Evolutionary conservation across 108 stramenopile species (phyloP).

Genomic region (Discostella pseudostelligera): DNA sequence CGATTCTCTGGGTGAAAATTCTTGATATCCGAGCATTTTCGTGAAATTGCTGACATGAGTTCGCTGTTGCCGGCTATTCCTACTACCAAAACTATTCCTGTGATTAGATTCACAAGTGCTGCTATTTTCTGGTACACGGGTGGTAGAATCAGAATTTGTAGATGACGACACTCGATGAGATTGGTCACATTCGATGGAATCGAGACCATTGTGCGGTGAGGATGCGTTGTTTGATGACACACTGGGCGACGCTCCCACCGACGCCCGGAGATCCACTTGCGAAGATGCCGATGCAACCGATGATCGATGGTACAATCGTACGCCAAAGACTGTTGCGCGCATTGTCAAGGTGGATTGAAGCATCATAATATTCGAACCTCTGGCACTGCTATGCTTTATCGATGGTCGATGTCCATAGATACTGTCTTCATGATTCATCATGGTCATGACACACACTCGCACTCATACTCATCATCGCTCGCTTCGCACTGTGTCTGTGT

Average conservation of each 20-base stretch:
- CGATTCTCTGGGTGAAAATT: background rate
- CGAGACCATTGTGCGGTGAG: background rate
- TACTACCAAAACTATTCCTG: no score
- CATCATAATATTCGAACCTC: background rate
- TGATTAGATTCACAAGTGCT: no score
- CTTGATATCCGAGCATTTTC: conserved; percentile 6
- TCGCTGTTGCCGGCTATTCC: background rate
- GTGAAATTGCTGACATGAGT: conserved; percentile 2
- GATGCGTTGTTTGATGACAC: background rate
- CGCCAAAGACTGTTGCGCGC: background rate
- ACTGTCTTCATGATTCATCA: no score
- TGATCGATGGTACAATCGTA: background rate
- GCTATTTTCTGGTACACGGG: no score
- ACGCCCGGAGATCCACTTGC: background rate
- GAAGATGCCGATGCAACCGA: background rate
- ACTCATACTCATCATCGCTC: no score
- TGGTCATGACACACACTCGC: no score
- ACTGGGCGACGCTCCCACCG: background rate
- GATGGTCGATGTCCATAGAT: no score
- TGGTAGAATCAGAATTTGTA: no score
- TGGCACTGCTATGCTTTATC: no score
- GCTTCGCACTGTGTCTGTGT: no score
- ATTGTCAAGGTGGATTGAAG: background rate
- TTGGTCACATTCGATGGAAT: background rate
- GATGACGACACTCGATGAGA: background rate